These are phyloP conservation scores for Xylaria digitata DNA, from an alignment of 2,329 filamentous ascomycete genomes.

Conservation along the genomic window DNA sequence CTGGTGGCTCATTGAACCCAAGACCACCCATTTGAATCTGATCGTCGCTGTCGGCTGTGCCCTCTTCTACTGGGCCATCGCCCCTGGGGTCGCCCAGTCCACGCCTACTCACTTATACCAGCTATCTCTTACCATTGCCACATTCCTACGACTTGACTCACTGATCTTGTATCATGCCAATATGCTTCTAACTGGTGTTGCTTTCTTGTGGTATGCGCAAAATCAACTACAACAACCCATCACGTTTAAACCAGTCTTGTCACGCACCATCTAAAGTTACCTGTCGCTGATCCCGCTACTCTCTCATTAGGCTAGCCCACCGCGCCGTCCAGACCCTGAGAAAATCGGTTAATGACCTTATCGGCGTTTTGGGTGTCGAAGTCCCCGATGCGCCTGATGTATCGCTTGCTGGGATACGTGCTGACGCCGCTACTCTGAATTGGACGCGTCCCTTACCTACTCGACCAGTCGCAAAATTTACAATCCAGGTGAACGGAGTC, in stretches of 20 bases:
- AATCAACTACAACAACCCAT: not conserved
- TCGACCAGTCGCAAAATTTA: conserved; percentile 82
- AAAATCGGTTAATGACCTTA: conserved; percentile 90
- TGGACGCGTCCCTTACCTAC: conserved; percentile 81
- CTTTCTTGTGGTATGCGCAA: conserved; percentile 63
- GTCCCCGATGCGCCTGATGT: conserved; percentile 91
- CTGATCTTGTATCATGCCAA: conserved; percentile 62
- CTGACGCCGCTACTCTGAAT: conserved; percentile 87
- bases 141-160: conserved; percentile 59
- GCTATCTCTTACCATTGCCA: conserved; percentile 51
- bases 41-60: conserved; percentile 55
- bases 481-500: conserved; percentile 93
- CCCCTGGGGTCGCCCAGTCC: conserved; percentile 55
- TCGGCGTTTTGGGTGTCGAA: conserved; percentile 91
- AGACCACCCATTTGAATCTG: conserved; percentile 56
- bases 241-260: conserved; percentile 22
- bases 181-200: conserved; percentile 66
- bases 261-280: conserved; percentile 3
- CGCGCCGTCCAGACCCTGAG: conserved; percentile 89
- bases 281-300: conserved; percentile 34
- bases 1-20: conserved; percentile 60
- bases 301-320: conserved; percentile 75
- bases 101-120: conserved; percentile 52
- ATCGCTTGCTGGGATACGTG: conserved; percentile 87
- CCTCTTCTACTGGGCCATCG: conserved; percentile 57